Evolutionary conservation across 257 asterid genomes (phyloP), one percentile per base, ranked within the genome.

Genomic region (Lycium ferocissimum): DNA sequence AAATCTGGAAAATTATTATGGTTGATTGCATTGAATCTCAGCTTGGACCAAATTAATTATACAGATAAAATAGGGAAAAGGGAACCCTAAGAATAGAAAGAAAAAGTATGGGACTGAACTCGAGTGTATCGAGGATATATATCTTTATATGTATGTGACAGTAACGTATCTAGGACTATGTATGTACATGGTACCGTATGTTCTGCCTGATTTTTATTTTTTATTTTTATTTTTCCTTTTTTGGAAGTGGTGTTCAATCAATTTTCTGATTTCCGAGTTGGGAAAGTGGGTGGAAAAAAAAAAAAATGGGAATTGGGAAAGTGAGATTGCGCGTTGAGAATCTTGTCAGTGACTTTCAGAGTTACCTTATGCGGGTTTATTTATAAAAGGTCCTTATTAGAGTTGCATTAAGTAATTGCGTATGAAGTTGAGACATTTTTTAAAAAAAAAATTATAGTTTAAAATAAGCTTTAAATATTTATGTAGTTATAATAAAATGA

Each of bases 41-140:
- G 22, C 33, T 26, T 26, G 33, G 33, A 26, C 33, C 33, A 26
- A 26, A 26, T 26, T 26, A 26, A 26, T 56, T 13, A 12, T 17
- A 56, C 15, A 71, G 79, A 35, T 18, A 18, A 73, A 73, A 45
- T 10, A 56, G 6, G 5, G 61, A 56, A 13, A 5, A 59, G 11
- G 80, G 80, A 73, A 73, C 59, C 80, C 80, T 73, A 73, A 59
- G 47, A 38, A 20, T 38, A 56, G 8, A 56, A 56, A 56, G 18
- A 56, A 56, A 73, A 59, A 59, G 33, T 59, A 59, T 18, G 65
- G 2, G 65, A 47, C 80, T 47, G n/a, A 73, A 20, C 11, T 47
- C 59, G 20, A 73, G 7, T 37, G 22, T 66, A 1, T 10, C 4
- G n/a, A 73, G n/a, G 38, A 20, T 10, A 72, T 70, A 43, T 56